Evolutionary conservation across 441 rosid species (phyloP).

Genomic region (Eugenia klotzschiana): DNA sequence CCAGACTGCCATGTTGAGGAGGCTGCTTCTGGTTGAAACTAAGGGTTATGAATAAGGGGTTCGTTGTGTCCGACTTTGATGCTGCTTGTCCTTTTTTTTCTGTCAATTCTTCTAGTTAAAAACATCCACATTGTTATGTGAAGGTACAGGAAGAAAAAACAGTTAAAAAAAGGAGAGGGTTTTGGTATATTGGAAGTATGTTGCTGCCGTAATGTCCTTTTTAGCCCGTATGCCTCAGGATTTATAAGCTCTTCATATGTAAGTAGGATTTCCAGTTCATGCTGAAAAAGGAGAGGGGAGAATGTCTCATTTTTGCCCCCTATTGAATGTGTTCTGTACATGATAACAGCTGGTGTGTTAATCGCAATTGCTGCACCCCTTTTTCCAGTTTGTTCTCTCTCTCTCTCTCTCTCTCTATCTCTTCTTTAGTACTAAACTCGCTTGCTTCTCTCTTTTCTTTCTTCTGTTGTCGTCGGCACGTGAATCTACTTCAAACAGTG

Average conservation of each 20-base stretch:
- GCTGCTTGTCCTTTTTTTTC: constrained; percentile 16
- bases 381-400: neutral
- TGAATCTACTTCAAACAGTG: neutral
- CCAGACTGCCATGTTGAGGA: neutral
- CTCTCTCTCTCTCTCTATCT: neutral
- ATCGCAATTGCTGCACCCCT: neutral
- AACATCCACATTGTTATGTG: constrained; percentile 20
- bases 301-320: neutral
- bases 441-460: neutral
- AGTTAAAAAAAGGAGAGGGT: neutral
- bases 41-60: constrained; percentile 16
- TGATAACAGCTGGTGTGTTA: neutral
- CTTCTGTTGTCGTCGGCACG: neutral
- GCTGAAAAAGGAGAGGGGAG: neutral
- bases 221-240: neutral
- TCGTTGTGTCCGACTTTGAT: constrained; percentile 19
- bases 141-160: constrained; percentile 12
- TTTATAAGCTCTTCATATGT: neutral
- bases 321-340: neutral
- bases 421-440: neutral
- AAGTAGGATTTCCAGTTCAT: neutral
- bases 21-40: neutral
- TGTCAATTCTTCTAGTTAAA: constrained; percentile 15
- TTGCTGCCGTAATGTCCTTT: neutral
- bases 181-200: neutral